Percentiles rank a stretch among this genome's conserved stretches.
These are phyloP conservation scores for Fragaria ananassa DNA, from an alignment of 306 rosid genomes.

Conservation along the genomic window DNA sequence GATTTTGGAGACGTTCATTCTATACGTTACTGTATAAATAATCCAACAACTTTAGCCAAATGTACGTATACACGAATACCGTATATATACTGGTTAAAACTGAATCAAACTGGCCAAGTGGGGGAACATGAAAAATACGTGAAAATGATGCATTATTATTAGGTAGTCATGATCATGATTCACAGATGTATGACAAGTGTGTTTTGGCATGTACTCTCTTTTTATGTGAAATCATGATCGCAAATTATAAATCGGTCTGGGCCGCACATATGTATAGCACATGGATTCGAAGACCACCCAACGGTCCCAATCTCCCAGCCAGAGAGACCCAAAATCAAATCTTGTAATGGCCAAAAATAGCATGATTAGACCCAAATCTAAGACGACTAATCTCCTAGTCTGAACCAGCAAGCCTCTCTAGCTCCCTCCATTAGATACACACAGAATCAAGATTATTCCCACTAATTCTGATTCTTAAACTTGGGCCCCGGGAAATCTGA, in stretches of 20 bases:
- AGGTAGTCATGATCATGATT: not conserved
- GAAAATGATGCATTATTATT: not conserved
- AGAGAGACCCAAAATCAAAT: slow-evolving; percentile 9
- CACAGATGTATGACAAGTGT: not conserved
- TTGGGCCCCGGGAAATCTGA: slow-evolving; percentile 49
- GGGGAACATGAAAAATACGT: not conserved
- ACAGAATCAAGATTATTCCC: slow-evolving; percentile 33
- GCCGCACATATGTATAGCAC: slow-evolving; percentile 35
- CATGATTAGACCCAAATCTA: slow-evolving; percentile 35
- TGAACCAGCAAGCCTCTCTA: slow-evolving; percentile 12
- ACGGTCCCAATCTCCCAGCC: slow-evolving; percentile 43
- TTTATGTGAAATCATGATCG: slow-evolving; percentile 22
- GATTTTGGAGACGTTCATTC: too few species aligned
- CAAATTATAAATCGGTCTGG: slow-evolving; percentile 19
- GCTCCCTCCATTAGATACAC: slow-evolving; percentile 21
- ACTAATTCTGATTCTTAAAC: slow-evolving; percentile 25
- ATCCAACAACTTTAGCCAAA: too few species aligned
- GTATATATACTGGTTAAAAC: not conserved
- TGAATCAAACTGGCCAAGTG: not conserved
- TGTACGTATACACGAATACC: too few species aligned
- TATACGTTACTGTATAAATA: too few species aligned
- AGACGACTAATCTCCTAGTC: not conserved
- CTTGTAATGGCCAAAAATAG: slow-evolving; percentile 31
- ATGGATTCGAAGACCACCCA: slow-evolving; percentile 16
- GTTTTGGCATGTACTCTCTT: not conserved